Evolutionary conservation across 495 filamentous ascomycete species (phyloP).

Genomic region (Oidiodendron maius): DNA sequence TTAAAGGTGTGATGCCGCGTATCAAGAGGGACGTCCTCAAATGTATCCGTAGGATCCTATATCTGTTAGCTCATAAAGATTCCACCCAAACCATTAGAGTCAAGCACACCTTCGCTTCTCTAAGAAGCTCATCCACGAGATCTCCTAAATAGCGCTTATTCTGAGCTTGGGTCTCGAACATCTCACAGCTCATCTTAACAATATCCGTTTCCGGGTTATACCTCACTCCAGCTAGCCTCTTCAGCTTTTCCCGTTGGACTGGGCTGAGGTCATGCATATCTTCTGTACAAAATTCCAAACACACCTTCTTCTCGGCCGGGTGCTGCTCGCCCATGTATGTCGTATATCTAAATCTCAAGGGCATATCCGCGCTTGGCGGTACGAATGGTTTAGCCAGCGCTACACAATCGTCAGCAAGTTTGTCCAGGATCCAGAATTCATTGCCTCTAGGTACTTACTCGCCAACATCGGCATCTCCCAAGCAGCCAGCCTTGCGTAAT

Average conservation of each 20-base stretch:
- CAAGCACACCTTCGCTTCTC: conserved; percentile 59
- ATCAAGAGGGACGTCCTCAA: conserved; percentile 86
- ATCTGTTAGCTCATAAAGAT: background rate
- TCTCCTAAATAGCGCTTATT: conserved; percentile 94
- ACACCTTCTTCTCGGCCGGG: conserved; percentile 87
- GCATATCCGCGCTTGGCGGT: conserved; percentile 57
- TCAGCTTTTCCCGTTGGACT: conserved; percentile 68
- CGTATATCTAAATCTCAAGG: conserved; percentile 93
- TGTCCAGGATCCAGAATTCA: background rate
- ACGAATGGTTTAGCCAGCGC: conserved; percentile 78
- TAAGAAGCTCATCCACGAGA: conserved; percentile 63
- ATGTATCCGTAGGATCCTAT: conserved; percentile 69
- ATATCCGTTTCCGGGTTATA: conserved; percentile 85
- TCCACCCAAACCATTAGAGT: conserved; percentile 1
- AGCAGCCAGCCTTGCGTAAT: conserved; percentile 79
- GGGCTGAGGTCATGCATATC: conserved; percentile 63
- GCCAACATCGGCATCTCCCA: conserved; percentile 95
- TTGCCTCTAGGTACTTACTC: conserved; percentile 48
- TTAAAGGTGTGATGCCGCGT: conserved; percentile 79
- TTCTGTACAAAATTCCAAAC: conserved; percentile 72
- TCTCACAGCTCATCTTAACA: conserved; percentile 87
- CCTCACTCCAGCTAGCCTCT: conserved; percentile 80
- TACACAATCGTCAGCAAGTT: conserved; percentile 26
- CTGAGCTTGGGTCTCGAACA: conserved; percentile 79
- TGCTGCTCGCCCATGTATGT: conserved; percentile 92